Evolutionary conservation across 768 basidiomycete genomes (phyloP).

Genomic region (Macrolepiota albuminosa): DNA sequence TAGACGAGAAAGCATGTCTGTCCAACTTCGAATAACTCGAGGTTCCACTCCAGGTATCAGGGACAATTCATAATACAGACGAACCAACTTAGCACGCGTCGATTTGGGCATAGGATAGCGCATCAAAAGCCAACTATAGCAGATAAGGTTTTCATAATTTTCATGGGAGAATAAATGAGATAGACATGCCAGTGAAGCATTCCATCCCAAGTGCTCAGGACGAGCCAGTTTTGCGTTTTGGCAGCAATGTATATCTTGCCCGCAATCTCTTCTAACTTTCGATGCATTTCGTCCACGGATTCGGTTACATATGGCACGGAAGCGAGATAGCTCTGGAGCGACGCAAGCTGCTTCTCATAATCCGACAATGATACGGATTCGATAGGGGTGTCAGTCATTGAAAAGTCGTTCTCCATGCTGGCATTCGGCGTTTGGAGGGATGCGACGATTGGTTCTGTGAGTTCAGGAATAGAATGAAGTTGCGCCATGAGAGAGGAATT

Average conservation of each 20-base stretch:
- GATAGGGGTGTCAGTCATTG: constrained; percentile 34
- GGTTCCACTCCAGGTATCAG: constrained; percentile 73
- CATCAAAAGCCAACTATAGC: constrained; percentile 70
- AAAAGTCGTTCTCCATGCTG: constrained; percentile 56
- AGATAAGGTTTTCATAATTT: background rate
- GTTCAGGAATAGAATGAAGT: constrained; percentile 1
- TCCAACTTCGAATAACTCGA: constrained; percentile 68
- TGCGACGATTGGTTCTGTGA: constrained; percentile 1
- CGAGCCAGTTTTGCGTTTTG: constrained; percentile 71
- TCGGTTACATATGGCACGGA: constrained; percentile 74
- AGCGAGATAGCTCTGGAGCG: constrained; percentile 62
- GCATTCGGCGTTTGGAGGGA: constrained; percentile 4
- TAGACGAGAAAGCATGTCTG: constrained; percentile 72
- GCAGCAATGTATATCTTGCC: constrained; percentile 65
- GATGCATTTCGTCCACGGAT: constrained; percentile 65
- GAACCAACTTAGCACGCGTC: constrained; percentile 67
- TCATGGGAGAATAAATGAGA: background rate
- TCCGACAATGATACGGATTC: constrained; percentile 34
- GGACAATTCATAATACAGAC: constrained; percentile 76
- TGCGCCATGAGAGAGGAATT: constrained; percentile 2
- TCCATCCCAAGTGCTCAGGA: constrained; percentile 74
- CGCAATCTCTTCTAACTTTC: constrained; percentile 63
- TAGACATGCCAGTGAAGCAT: constrained; percentile 65
- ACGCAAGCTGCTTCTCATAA: constrained; percentile 53
- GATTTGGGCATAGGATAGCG: constrained; percentile 70